These are phyloP conservation scores for Ophiosphaerella narmari DNA, from an alignment of 2,329 filamentous ascomycete species.

Conservation along the genomic window DNA sequence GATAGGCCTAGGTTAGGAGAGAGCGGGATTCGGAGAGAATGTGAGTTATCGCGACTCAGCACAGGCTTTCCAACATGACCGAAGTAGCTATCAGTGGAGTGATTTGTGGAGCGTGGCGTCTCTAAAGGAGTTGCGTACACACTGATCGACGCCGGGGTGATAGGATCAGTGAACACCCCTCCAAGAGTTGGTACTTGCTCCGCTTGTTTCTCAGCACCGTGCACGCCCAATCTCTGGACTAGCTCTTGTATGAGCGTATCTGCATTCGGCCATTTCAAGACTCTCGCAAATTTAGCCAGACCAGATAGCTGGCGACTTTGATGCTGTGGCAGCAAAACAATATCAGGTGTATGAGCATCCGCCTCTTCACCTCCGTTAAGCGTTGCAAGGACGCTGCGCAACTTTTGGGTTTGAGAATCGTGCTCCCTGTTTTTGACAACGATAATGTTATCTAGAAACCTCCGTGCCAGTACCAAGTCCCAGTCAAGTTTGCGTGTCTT, in stretches of 20 bases:
- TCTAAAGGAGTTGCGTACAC: conserved; percentile 46
- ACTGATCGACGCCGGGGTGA: conserved; percentile 38
- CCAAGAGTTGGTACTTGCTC: conserved; percentile 23
- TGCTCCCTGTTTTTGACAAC: conserved; percentile 39
- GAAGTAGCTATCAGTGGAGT: conserved; percentile 42
- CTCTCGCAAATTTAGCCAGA: conserved; percentile 56
- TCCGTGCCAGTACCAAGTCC: conserved; percentile 59
- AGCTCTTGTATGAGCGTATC: conserved; percentile 46
- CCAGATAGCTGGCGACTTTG: conserved; percentile 54
- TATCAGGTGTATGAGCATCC: conserved; percentile 25
- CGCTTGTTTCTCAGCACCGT: conserved; percentile 16
- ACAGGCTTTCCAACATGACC: conserved; percentile 33
- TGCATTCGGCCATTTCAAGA: conserved; percentile 55
- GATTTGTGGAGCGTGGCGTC: conserved; percentile 38
- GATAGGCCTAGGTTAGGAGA: conserved; percentile 22
- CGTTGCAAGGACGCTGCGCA: conserved; percentile 35
- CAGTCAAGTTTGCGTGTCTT: conserved; percentile 60
- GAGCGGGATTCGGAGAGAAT: conserved; percentile 37
- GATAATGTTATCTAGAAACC: conserved; percentile 58
- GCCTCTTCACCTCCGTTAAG: conserved; percentile 26
- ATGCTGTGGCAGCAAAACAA: conserved; percentile 42
- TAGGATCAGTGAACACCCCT: conserved; percentile 28
- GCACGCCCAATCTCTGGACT: conserved; percentile 40
- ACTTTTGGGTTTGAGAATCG: conserved; percentile 20
- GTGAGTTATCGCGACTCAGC: conserved; percentile 31